Evolutionary conservation across 108 stramenopile genomes (phyloP).

Genomic region (Craspedostauros australis): DNA sequence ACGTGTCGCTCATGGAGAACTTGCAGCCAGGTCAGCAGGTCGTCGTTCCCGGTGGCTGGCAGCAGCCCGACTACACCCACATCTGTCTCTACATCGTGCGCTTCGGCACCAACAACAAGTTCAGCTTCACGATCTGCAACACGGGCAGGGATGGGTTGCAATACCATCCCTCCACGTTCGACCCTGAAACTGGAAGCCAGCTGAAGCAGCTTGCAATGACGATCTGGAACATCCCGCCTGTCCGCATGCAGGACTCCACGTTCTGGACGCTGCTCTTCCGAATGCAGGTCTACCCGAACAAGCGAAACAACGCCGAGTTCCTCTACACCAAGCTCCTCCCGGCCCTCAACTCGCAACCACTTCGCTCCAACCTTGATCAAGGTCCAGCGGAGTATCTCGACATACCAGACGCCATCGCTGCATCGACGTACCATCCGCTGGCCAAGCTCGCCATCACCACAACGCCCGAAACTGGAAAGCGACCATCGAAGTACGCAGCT

Average conservation of each 20-base stretch:
- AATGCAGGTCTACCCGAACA: constrained; percentile 86
- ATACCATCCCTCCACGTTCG: constrained; percentile 81
- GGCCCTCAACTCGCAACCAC: constrained; percentile 70
- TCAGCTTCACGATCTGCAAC: constrained; percentile 81
- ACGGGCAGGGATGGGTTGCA: constrained; percentile 82
- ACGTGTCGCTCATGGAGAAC: constrained; percentile 75
- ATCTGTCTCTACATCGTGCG: constrained; percentile 81
- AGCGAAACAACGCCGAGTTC: constrained; percentile 73
- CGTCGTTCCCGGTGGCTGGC: constrained; percentile 88
- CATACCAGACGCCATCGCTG: constrained; percentile 49
- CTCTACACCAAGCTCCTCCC: constrained; percentile 83
- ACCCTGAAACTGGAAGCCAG: constrained; percentile 69
- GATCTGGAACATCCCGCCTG: constrained; percentile 76
- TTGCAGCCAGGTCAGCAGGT: constrained; percentile 71
- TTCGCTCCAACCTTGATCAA: constrained; percentile 72
- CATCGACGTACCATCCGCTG: constrained; percentile 69
- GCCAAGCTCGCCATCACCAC: constrained; percentile 73
- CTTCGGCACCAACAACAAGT: constrained; percentile 61
- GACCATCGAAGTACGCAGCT: constrained; percentile 55
- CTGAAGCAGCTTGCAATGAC: constrained; percentile 81
- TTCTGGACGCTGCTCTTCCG: constrained; percentile 88
- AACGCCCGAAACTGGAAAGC: constrained; percentile 47
- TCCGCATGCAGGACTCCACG: constrained; percentile 69
- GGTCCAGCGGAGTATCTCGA: constrained; percentile 75
- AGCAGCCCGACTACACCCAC: constrained; percentile 69